Evolutionary conservation across 768 basidiomycete genomes (phyloP).

Genomic region (Lactarius quietus): DNA sequence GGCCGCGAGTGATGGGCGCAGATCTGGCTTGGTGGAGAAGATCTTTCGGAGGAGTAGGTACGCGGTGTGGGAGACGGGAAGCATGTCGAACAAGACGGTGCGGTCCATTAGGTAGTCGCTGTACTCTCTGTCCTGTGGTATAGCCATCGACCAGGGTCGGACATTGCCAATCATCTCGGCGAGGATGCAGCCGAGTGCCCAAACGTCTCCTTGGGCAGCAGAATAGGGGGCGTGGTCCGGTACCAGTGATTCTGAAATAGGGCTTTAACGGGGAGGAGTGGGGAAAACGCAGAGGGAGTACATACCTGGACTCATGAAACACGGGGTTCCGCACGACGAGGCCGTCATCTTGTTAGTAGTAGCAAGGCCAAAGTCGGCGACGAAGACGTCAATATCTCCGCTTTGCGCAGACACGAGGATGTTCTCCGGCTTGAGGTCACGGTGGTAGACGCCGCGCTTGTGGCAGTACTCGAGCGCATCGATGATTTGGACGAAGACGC

Average conservation of each 20-base stretch:
- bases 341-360: conserved; percentile 9
- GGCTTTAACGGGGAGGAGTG: no score
- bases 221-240: background rate
- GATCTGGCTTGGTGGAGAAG: conserved; percentile 58
- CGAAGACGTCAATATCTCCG: conserved; percentile 6
- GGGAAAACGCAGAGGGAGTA: background rate
- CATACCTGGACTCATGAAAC: conserved; percentile 22
- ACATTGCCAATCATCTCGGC: conserved; percentile 13
- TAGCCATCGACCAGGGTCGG: conserved; percentile 8
- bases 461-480: conserved; percentile 19
- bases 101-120: conserved; percentile 3
- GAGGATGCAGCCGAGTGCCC: conserved; percentile 22
- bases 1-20: conserved; percentile 58
- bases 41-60: conserved; percentile 48
- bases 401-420: background rate
- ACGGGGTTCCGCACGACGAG: conserved; percentile 15
- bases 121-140: conserved; percentile 1
- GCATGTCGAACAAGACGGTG: background rate
- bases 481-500: conserved; percentile 17
- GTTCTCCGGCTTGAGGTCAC: no score
- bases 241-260: conserved; percentile 8
- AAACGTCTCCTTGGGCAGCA: conserved; percentile 6
- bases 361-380: conserved; percentile 23
- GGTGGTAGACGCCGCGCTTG: conserved; percentile 8
- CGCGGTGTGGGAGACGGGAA: conserved; percentile 36